Base-by-base conservation (phyloP, 805 yeast species). In the Candida verbasci region DNA sequence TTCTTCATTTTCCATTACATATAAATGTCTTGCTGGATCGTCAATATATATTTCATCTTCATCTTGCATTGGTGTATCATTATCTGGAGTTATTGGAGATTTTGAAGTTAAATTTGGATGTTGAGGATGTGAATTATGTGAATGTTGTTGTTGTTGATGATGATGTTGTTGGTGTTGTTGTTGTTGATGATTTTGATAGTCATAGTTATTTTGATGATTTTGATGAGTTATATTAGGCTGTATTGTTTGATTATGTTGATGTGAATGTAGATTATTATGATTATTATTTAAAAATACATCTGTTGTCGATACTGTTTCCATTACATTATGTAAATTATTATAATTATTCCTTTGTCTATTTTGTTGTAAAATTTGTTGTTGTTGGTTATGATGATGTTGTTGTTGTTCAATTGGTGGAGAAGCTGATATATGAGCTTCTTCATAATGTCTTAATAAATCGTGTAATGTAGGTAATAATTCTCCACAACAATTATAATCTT, bases 401-500 rank as follows among this genome's bases (percentile, higher is more conserved):
- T 53, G 52, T 38, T 48, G 53, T 38, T 61, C 65, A 18, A 55
- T 47, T 25, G 76, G 76, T 3, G 76, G 76, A 29, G 75, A 72
- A 26, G 73, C 70, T 45, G 68, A 67, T 40, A 93, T 89, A 62
- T 93, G 98, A 31, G 93, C 87, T 60, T 93, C 97, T 57, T 93
- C 98, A 58, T 93, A 93, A 59, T 93, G 98, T 49, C 93, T 78
- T 44, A 93, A 70, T 43, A 93, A 69, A 57, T 93, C 98, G 58
- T 93, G 98, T 46, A 93, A 68, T 9, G 96, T 89, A 22, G 97
- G 97, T 43, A 93, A 72, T 29, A 82, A 68, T 55, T 85, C 83
- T 20, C 97, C 98, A 65, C 98, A 93, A 63, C 98, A 93, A 35
- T 87, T 79, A 62, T 93, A 93, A 65, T 93, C 98, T 59, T 85